Evolutionary conservation across 2,329 filamentous ascomycete species (phyloP).

Genomic region (Raffaelea albimanens): DNA sequence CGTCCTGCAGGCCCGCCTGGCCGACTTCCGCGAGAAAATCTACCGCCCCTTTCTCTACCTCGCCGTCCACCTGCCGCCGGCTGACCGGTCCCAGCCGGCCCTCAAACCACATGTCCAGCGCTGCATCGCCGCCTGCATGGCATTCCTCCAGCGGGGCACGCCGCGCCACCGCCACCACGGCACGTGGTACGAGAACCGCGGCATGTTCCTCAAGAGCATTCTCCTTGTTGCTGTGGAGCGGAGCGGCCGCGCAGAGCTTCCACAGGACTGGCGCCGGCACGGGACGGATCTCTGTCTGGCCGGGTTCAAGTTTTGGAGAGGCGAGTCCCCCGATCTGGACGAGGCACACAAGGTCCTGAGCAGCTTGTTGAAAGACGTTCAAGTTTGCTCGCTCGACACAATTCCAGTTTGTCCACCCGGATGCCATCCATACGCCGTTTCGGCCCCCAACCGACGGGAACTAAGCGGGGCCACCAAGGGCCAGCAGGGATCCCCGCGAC

Average conservation of each 20-base stretch:
- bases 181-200: constrained; percentile 2
- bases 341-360: too few species aligned
- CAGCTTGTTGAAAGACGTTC: too few species aligned
- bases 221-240: not conserved
- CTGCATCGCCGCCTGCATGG: not conserved
- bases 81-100: not conserved
- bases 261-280: not conserved
- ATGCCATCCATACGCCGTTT: too few species aligned
- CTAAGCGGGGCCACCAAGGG: too few species aligned
- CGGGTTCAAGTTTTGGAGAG: not conserved
- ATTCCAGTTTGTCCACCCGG: too few species aligned
- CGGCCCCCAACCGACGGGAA: too few species aligned
- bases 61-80: not conserved
- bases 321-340: constrained; percentile 1
- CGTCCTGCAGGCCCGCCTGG: not conserved
- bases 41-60: constrained; percentile 3
- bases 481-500: too few species aligned
- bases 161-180: constrained; percentile 5
- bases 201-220: not conserved
- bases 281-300: not conserved
- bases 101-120: not conserved
- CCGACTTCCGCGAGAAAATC: constrained; percentile 3
- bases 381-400: too few species aligned
- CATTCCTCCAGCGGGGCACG: not conserved
- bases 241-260: not conserved